Base-by-base conservation (phyloP, 1,284 basidiomycete genomes). In the Inonotus hispidus region DNA sequence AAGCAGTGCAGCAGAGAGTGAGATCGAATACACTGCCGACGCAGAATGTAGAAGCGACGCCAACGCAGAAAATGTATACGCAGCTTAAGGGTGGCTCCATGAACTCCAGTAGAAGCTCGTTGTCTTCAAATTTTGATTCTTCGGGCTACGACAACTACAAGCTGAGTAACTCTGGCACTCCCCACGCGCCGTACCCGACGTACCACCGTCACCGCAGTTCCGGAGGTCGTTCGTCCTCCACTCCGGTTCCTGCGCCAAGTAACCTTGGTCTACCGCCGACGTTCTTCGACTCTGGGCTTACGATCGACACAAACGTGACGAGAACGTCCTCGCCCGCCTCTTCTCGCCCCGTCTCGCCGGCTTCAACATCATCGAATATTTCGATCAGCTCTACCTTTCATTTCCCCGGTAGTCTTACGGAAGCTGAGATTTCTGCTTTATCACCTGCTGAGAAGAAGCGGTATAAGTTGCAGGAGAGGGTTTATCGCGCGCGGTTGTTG, bases 401-500 rank as follows among this genome's bases (percentile, higher is more conserved):
- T 60, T 41, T 61, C 64, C 32, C 59, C 63, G 35, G 65, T 64
- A 14, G 58, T 66, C 52, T 61, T 63, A 19, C 65, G 6, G 57
- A 63, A 21, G 11, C 53, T 29, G 66, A 61, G 37, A 52, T 58
- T 21, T 64, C 64, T 23, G 59, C 52, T 25, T 63, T 65, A 38
- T 61, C 63, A 23, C 54, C 58, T 25, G 71, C 71, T 11, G 86
- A 87, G 68, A 81, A 74, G 72, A 80, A 74, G 70, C 74, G 81
- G 61, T 67, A 71, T 55, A 82, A 84, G 27, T 67, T 91, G 64
- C 86, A 89, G 73, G 71, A 71, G 64, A 73, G 88, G 41, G 78
- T 90, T 56, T 82, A 82, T 71, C 75, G 74, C 59, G 87, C 87
- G 23, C 74, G 86, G 58, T 73, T 74, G 57, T 71, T 76, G 66